Base-by-base conservation (phyloP, 768 basidiomycete species). In the Rhodotorula taiwanensis region DNA sequence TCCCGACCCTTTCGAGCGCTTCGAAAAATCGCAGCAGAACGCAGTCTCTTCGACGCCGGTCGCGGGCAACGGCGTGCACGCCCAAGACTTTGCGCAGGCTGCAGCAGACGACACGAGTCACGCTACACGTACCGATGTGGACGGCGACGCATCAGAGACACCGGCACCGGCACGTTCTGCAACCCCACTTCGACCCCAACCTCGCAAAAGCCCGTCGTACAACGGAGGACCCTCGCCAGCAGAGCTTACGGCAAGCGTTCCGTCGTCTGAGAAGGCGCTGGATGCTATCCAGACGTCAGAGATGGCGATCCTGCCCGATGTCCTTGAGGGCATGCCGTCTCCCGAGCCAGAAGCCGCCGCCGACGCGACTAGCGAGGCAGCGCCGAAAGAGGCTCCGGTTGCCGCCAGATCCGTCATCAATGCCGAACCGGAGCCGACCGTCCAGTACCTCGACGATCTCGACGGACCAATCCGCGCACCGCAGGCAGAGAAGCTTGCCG, bases 1-100 rank as follows among this genome's bases (percentile, higher is more conserved):
- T 33, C 51, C 55, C 23, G 59, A 60, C 28, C 55, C 45, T 0
- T 55, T 49, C 34, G 54, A 31, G 11, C 42, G 20, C 7, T 52
- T 44, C 21, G 50, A 52, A n/a, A n/a, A n/a, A n/a, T n/a, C n/a
- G n/a, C 14, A 41, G 18, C 3, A 39, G 36, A 9, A n/a, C n/a
- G n/a, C n/a, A n/a, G n/a, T n/a, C n/a, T n/a, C n/a, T n/a, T n/a
- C n/a, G n/a, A n/a, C n/a, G n/a, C n/a, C n/a, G n/a, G n/a, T n/a
- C n/a, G n/a, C n/a, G n/a, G n/a, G n/a, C n/a, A n/a, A n/a, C n/a
- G n/a, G n/a, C n/a, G n/a, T n/a, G n/a, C n/a, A n/a, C n/a, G n/a
- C n/a, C n/a, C n/a, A n/a, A n/a, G n/a, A n/a, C n/a, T n/a, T n/a
- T n/a, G n/a, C n/a, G n/a, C n/a, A n/a, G n/a, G n/a, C n/a, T n/a